Evolutionary conservation across 805 yeast genomes (phyloP), one percentile per base, ranked within the genome.

Genomic region (Wickerhamomyces tratensis): DNA sequence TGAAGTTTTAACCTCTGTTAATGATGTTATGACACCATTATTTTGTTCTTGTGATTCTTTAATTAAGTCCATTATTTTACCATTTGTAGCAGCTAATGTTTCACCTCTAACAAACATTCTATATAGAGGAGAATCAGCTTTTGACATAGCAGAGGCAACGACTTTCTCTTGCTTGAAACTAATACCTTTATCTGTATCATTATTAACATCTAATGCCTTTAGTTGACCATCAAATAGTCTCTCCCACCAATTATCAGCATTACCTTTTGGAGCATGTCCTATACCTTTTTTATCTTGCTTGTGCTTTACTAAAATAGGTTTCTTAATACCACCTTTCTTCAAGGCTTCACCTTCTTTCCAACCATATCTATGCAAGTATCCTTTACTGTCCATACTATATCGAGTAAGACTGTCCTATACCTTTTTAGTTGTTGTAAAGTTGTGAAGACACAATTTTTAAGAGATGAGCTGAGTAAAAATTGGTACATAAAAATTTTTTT

Each of bases 171-270:
- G 84, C 26, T 67, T 67, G 51, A 85, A 80, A 8, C 68, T 58
- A 0, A 85, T 69, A 5, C 54, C 62, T 13, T 53, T 58, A 6
- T 42, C 47, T 2, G 51, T 44, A 15, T 41, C 51, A 13, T 45
- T 46, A 20, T 49, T 59, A 7, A 86, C 86, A 44, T 85, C 87
- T 40, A 93, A 59, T 8, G 77, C 74, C 56, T 86, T 86, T 49
- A 91, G 70, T 50, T 88, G 96, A 2, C 96, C 96, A 61, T 91
- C 97, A 65, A 93, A 93, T 38, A 91, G 69, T 49, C 86, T 73
- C 51, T 91, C 98, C 98, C 98, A 91, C 98, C 98, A 91, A 38
- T 86, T 82, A 50, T 86, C 93, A 41, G 78, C 81, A 9, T 69
- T 65, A 25, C 74, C 72, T 39, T 69, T 65, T 26, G 76, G 79